phyloP scores from a whole-genome alignment of 2,329 filamentous ascomycete species.

The Fusarium begoniae region DNA sequence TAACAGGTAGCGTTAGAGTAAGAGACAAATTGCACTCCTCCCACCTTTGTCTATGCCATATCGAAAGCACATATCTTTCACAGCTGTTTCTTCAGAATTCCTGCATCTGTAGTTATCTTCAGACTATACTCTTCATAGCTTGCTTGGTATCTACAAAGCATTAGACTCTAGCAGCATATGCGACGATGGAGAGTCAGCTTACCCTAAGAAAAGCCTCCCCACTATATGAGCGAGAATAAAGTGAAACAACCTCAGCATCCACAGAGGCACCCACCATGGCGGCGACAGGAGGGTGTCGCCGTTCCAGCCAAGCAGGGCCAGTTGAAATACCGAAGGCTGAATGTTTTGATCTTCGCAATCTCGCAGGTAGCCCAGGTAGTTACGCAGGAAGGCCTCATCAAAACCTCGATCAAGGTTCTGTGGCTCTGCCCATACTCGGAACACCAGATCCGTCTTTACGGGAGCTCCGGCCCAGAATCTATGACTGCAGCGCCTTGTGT shows the following conservation, averaged over 20 bases:
- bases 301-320: background rate
- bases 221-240: background rate
- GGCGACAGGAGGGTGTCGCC: background rate
- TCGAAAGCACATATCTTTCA: background rate
- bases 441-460: background rate
- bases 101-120: background rate
- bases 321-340: background rate
- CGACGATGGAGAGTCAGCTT: background rate
- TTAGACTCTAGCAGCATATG: background rate
- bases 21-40: background rate
- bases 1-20: rapidly evolving
- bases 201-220: background rate
- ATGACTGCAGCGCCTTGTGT: background rate
- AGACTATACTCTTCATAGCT: background rate
- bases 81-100: background rate
- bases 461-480: background rate
- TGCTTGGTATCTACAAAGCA: background rate
- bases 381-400: background rate
- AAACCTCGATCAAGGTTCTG: background rate
- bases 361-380: background rate
- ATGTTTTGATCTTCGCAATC: background rate
- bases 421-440: background rate
- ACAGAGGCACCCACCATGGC: background rate
- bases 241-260: background rate
- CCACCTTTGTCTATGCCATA: background rate